phyloP scores from a whole-genome alignment of 345 rosid genomes.

The Camelina neglecta region DNA sequence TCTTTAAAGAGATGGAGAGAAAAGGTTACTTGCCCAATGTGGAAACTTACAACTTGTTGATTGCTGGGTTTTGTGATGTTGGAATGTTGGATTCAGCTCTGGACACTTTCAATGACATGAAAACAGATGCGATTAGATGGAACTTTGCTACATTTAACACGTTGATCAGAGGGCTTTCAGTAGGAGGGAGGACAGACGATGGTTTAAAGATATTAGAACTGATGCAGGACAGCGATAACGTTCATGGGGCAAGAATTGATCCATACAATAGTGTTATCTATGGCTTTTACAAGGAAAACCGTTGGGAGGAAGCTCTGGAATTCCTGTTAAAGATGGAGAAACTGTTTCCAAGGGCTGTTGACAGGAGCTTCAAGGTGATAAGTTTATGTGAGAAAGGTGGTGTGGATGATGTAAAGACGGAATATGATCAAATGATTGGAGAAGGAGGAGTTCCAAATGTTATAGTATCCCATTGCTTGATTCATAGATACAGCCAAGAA shows the following conservation, averaged over 20 bases:
- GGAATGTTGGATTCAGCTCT: slow-evolving; percentile 69
- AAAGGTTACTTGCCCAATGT: slow-evolving; percentile 80
- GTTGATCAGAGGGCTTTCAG: slow-evolving; percentile 61
- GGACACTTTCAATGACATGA: slow-evolving; percentile 76
- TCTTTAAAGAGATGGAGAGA: slow-evolving; percentile 77
- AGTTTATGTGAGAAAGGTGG: slow-evolving; percentile 56
- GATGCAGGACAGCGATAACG: slow-evolving; percentile 64
- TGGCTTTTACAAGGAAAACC: slow-evolving; percentile 65
- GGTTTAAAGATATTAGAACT: slow-evolving; percentile 73
- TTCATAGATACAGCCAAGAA: slow-evolving; percentile 58
- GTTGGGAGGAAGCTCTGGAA: slow-evolving; percentile 63
- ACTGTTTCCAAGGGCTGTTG: slow-evolving; percentile 71
- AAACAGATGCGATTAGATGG: slow-evolving; percentile 70
- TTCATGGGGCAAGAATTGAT: slow-evolving; percentile 47
- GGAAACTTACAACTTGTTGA: slow-evolving; percentile 69
- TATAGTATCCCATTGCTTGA: slow-evolving; percentile 62
- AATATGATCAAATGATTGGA: slow-evolving; percentile 55
- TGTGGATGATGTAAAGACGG: slow-evolving; percentile 54
- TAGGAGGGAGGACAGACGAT: slow-evolving; percentile 56
- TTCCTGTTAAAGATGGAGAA: slow-evolving; percentile 65
- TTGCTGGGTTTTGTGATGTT: slow-evolving; percentile 61
- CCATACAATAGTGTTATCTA: slow-evolving; percentile 72
- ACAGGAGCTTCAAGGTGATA: slow-evolving; percentile 63
- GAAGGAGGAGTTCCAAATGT: slow-evolving; percentile 61
- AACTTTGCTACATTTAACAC: slow-evolving; percentile 64